A percentile compares a stretch with the other conserved stretches of the same genome.
Conservation (phyloP, 2,329 filamentous ascomycete genomes). For the Plenodomus lindquistii region DNA sequence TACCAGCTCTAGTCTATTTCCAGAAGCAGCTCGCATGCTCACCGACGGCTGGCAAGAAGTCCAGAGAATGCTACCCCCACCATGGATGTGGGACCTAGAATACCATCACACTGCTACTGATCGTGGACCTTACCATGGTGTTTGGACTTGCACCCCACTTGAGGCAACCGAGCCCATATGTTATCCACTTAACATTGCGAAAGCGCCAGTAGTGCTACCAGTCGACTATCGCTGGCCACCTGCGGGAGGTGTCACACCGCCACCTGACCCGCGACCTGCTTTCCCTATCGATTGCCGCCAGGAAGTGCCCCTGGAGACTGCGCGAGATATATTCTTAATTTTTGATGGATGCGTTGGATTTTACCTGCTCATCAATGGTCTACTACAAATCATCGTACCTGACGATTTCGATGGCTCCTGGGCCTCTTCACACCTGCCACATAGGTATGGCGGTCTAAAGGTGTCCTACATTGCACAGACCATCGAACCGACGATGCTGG, state of each 20-base stretch:
- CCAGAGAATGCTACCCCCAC: no score
- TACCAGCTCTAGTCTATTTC: no score
- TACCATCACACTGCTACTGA: no score
- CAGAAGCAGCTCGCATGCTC: no score
- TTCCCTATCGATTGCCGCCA: constrained; percentile 12
- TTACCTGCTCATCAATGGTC: constrained; percentile 18
- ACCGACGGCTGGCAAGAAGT: no score
- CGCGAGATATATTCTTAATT: constrained; percentile 20
- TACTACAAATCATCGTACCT: constrained; percentile 18
- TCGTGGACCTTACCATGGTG: no score
- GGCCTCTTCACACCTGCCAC: constrained; percentile 22
- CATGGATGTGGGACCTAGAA: no score
- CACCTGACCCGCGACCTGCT: constrained; percentile 17
- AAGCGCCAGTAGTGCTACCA: constrained; percentile 17
- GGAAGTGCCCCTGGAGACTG: constrained; percentile 6
- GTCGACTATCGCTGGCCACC: constrained; percentile 24
- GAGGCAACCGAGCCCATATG: constrained; percentile 8
- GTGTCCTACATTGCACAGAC: constrained; percentile 20
- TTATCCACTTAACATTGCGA: constrained; percentile 17
- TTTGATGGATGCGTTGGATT: constrained; percentile 21
- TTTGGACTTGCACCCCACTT: constrained; percentile 20
- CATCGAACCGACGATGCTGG: constrained; percentile 15
- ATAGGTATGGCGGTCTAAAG: constrained; percentile 20
- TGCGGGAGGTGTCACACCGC: constrained; percentile 16
- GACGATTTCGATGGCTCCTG: constrained; percentile 16